These are phyloP conservation scores for Rachicladosporium sp. DNA, from an alignment of 2,329 filamentous ascomycete genomes.

Conservation along the genomic window DNA sequence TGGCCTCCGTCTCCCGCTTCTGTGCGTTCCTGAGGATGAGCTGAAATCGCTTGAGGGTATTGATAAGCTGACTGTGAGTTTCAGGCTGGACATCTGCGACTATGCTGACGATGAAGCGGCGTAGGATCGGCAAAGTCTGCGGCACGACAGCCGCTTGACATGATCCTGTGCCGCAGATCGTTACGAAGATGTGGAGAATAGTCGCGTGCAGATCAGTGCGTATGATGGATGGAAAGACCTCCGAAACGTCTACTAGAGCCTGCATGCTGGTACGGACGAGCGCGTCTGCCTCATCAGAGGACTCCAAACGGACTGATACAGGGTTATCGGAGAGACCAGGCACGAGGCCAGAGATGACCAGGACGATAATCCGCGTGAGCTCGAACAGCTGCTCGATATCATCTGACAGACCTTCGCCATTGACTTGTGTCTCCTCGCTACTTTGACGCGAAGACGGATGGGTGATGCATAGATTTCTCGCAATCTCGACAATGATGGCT, in stretches of 20 bases:
- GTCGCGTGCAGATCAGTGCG: slow-evolving; percentile 92
- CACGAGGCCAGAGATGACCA: slow-evolving; percentile 77
- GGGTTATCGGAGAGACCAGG: slow-evolving; percentile 60
- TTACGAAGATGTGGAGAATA: slow-evolving; percentile 92
- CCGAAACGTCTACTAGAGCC: slow-evolving; percentile 83
- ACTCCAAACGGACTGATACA: slow-evolving; percentile 40
- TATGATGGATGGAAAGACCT: slow-evolving; percentile 93
- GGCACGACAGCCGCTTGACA: slow-evolving; percentile 86
- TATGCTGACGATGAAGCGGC: slow-evolving; percentile 75
- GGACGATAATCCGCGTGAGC: slow-evolving; percentile 85
- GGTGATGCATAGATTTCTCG: slow-evolving; percentile 74
- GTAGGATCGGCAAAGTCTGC: slow-evolving; percentile 79
- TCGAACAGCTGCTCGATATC: slow-evolving; percentile 98
- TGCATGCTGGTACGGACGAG: slow-evolving; percentile 71
- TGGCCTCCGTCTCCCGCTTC: slow-evolving; percentile 62
- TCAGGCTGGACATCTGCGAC: slow-evolving; percentile 31
- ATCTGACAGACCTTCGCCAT: slow-evolving; percentile 67
- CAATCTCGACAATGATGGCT: slow-evolving; percentile 85
- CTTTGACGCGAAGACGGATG: slow-evolving; percentile 76
- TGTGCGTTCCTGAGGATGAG: slow-evolving; percentile 66
- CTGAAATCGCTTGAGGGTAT: slow-evolving; percentile 70
- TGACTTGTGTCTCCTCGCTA: slow-evolving; percentile 21
- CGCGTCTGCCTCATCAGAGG: slow-evolving; percentile 75
- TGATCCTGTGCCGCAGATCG: slow-evolving; percentile 72
- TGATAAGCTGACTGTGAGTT: slow-evolving; percentile 61